Evolutionary conservation across 192 early-diverging fungal species (phyloP).

Genomic region (Mortierella antarctica): DNA sequence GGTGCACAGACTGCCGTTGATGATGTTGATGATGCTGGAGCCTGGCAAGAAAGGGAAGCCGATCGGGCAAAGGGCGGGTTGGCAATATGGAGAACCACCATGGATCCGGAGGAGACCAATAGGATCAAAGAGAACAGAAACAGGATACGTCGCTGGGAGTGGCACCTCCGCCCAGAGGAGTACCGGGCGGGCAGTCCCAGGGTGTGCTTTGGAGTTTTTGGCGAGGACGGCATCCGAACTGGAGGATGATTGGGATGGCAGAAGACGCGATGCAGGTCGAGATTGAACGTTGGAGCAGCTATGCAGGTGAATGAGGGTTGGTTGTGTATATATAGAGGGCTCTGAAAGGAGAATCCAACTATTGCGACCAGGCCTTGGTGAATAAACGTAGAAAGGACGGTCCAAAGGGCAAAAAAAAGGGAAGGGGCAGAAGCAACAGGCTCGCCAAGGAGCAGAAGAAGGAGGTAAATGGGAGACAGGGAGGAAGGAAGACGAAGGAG

Average conservation of each 20-base stretch:
- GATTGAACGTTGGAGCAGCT: background rate
- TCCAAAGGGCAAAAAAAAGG: no score
- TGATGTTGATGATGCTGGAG: conserved; percentile 17
- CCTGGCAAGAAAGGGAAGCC: conserved; percentile 19
- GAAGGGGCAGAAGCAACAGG: no score
- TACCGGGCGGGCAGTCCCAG: conserved; percentile 31
- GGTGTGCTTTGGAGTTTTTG: conserved; percentile 27
- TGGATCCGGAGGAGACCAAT: conserved; percentile 45
- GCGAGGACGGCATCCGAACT: conserved; percentile 33
- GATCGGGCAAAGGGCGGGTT: conserved; percentile 15
- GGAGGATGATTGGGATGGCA: no score
- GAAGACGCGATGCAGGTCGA: background rate
- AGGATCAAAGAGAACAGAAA: conserved; percentile 41
- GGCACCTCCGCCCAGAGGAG: conserved; percentile 33
- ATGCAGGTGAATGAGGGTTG: no score
- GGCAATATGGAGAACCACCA: conserved; percentile 44
- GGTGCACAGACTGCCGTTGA: conserved; percentile 17
- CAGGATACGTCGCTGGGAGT: conserved; percentile 34
- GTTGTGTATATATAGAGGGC: no score
- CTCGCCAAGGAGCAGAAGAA: background rate
- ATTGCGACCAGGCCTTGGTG: no score
- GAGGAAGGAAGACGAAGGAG: background rate
- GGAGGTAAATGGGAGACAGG: background rate
- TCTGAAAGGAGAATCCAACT: no score
- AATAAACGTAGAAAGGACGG: no score